Conservation (phyloP, 345 rosid species). For the Raphanus raphanistrum region DNA sequence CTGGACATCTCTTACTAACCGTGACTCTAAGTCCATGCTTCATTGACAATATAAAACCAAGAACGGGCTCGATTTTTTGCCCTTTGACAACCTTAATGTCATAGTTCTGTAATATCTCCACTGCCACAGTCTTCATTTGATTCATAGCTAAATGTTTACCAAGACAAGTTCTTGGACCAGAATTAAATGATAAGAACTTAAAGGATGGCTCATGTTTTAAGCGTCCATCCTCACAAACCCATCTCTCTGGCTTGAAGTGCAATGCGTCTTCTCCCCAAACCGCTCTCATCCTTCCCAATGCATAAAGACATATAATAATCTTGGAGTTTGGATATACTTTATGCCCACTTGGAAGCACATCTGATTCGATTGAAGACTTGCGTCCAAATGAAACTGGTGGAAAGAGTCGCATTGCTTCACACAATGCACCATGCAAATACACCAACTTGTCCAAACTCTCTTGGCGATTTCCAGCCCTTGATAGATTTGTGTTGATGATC, state of each 20-base stretch:
- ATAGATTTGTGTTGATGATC: background rate
- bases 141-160: background rate
- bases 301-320: background rate
- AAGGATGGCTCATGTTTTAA: background rate
- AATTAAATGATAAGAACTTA: background rate
- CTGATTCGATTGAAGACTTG: background rate
- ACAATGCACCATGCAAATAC: background rate
- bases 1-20: too few relatives aligned
- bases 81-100: background rate
- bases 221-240: background rate
- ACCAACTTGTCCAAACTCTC: conserved; percentile 23
- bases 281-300: background rate
- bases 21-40: too few relatives aligned
- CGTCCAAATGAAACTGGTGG: background rate
- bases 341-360: background rate
- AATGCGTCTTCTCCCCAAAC: background rate
- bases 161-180: background rate
- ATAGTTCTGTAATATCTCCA: background rate
- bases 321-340: background rate
- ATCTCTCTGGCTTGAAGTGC: background rate
- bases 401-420: background rate
- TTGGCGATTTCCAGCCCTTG: background rate
- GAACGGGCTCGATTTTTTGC: background rate
- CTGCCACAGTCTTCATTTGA: background rate
- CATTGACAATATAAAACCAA: background rate